Evolutionary conservation across 2,329 filamentous ascomycete genomes (phyloP).

Genomic region (Elsinoe perseae): DNA sequence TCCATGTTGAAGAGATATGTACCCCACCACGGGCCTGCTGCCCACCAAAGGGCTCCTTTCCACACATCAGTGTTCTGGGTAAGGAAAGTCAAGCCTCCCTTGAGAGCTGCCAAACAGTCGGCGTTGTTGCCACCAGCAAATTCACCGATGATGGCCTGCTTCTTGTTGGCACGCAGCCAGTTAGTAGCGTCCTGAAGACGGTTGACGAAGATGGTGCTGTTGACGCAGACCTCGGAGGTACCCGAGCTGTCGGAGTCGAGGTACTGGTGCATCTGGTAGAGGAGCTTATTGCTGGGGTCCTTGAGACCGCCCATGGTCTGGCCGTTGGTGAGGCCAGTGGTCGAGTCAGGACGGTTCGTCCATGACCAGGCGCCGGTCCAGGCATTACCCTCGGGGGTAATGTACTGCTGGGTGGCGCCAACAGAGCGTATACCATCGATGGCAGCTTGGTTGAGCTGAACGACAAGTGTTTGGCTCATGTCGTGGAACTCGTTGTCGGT

Average conservation of each 20-base stretch:
- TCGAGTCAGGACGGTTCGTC: conserved; percentile 35
- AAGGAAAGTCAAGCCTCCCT: conserved; percentile 44
- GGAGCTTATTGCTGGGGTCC: conserved; percentile 46
- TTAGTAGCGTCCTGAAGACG: conserved; percentile 44
- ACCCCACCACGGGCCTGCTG: conserved; percentile 45
- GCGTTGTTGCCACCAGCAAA: conserved; percentile 47
- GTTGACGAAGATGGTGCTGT: conserved; percentile 46
- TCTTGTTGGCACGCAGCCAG: conserved; percentile 48
- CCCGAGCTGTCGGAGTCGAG: conserved; percentile 51
- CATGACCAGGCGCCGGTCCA: conserved; percentile 46
- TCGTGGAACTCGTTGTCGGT: conserved; percentile 43
- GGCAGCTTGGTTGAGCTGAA: conserved; percentile 41
- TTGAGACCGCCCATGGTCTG: conserved; percentile 41
- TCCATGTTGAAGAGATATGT: conserved; percentile 37
- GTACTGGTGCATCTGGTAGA: conserved; percentile 58
- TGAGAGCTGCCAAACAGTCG: conserved; percentile 43
- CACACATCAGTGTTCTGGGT: conserved; percentile 46
- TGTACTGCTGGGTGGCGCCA: conserved; percentile 45
- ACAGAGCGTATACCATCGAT: conserved; percentile 40
- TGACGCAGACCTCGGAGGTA: conserved; percentile 44
- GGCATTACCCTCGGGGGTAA: conserved; percentile 52
- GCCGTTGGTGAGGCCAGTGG: conserved; percentile 35
- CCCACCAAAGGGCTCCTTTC: conserved; percentile 49
- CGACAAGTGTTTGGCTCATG: conserved; percentile 39
- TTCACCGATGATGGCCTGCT: conserved; percentile 48